A percentile compares a stretch with the other conserved stretches of the same genome.
These are phyloP conservation scores for Sicyos edulis DNA, from an alignment of 306 rosid species.

Conservation along the genomic window DNA sequence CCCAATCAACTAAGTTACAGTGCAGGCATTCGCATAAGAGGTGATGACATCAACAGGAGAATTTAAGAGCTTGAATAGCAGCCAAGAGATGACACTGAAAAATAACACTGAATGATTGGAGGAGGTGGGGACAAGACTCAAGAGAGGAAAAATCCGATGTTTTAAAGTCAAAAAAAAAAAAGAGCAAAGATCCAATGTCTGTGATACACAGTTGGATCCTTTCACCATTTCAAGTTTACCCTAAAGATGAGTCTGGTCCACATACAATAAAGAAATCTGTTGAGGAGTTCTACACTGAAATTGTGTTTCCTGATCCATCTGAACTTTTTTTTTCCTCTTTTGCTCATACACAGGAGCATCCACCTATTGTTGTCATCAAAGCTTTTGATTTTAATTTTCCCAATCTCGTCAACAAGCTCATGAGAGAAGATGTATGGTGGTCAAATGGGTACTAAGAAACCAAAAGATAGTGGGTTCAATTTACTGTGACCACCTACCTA, in stretches of 20 bases:
- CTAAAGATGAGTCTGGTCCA: slow-evolving; percentile 90
- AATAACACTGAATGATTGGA: neutral
- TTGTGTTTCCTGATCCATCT: slow-evolving; percentile 72
- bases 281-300: slow-evolving; percentile 71
- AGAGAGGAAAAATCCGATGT: no score
- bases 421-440: neutral
- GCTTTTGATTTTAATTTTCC: slow-evolving; percentile 61
- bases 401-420: slow-evolving; percentile 23
- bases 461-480: no score
- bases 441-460: no score
- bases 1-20: neutral
- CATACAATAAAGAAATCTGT: slow-evolving; percentile 82
- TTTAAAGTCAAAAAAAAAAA: no score
- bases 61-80: neutral
- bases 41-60: neutral
- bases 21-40: neutral
- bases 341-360: slow-evolving; percentile 73
- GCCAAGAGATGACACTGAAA: neutral
- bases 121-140: neutral
- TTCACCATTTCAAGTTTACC: slow-evolving; percentile 80
- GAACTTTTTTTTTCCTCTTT: slow-evolving; percentile 36
- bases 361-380: slow-evolving; percentile 67
- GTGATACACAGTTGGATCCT: slow-evolving; percentile 76
- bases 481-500: no score
- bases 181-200: slow-evolving; percentile 34